Evolutionary conservation across 1,284 basidiomycete species (phyloP).

Genomic region (Pseudozyma tsukubaensis): DNA sequence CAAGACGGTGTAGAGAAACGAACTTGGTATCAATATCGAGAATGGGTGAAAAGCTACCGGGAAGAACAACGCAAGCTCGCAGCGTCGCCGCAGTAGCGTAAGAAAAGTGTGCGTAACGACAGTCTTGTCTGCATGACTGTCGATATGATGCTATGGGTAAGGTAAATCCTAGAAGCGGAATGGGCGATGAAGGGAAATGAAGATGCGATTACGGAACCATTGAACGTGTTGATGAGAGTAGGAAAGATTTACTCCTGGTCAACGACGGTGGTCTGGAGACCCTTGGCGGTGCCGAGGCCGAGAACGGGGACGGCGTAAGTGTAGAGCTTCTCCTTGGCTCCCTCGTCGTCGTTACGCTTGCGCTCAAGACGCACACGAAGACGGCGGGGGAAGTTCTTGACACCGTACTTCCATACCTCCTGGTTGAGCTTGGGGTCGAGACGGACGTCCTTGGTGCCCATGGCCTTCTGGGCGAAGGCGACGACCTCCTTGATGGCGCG

Average conservation of each 20-base stretch:
- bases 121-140: constrained; percentile 37
- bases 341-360: constrained; percentile 69
- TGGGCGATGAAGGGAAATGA: constrained; percentile 8
- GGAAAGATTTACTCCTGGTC: constrained; percentile 63
- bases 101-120: constrained; percentile 29
- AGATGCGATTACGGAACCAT: constrained; percentile 43
- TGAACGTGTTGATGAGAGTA: constrained; percentile 17
- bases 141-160: constrained; percentile 20
- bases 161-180: constrained; percentile 18
- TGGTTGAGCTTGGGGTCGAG: constrained; percentile 69
- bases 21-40: constrained; percentile 26
- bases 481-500: constrained; percentile 68
- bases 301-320: constrained; percentile 66
- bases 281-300: constrained; percentile 68
- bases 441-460: constrained; percentile 68
- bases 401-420: constrained; percentile 68
- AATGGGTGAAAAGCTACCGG: constrained; percentile 21
- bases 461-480: constrained; percentile 67
- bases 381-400: constrained; percentile 67
- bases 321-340: constrained; percentile 69
- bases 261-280: constrained; percentile 65
- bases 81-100: constrained; percentile 31
- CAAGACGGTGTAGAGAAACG: constrained; percentile 2
- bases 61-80: constrained; percentile 42
- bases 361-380: constrained; percentile 67